Base-by-base conservation (phyloP, 768 basidiomycete genomes). In the Lentinula detonsa region DNA sequence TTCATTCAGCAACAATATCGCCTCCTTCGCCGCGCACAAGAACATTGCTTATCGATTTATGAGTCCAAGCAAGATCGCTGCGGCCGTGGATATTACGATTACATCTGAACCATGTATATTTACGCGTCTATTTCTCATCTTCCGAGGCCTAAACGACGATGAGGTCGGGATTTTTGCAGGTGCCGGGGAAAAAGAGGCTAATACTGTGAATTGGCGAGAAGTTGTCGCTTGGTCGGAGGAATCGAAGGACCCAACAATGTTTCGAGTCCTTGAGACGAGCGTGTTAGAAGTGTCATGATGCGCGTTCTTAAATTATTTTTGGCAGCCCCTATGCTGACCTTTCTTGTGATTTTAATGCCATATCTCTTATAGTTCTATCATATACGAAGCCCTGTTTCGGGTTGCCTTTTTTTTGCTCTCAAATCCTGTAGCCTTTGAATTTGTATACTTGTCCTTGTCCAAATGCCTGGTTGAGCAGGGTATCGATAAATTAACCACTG, bases 31-130 rank as follows among this genome's bases (percentile, higher is more conserved):
- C 9, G 76, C 78, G 15, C 90, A 94, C 74, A 90, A 87, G 69
- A 93, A 94, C 72, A 91, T 94, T 63, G 92, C 91, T 18, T 94
- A 93, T 69, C 86, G 92, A n/a, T 93, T 94, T 72, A 81, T 94
- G 63, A 82, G 86, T 8, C 92, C 90, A 5, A 76, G 79, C 62
- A 88, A 84, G 66, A 89, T 94, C 48, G 89, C 91, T 5, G 85
- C 90, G 2, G 92, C 92, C n/a, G 83, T 94, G 60, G 92, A 94
- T 69, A 90, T 94, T 63, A 85, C 87, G 1, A 85, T 94, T n/a
- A 88, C 90, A 0, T 79, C 83, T 10, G 89, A 92, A 56, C 85
- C 88, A 23, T 92, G 90, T 68, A 77, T 88, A 61, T 93, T 91
- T 71, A 93, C 89, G 7, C 85, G 92, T 34, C 74, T 94, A 23